A percentile compares a stretch with the other conserved stretches of the same genome.
These are phyloP conservation scores for Chlorella vulgaris DNA, from an alignment of 139 green algal species.

Conservation along the genomic window DNA sequence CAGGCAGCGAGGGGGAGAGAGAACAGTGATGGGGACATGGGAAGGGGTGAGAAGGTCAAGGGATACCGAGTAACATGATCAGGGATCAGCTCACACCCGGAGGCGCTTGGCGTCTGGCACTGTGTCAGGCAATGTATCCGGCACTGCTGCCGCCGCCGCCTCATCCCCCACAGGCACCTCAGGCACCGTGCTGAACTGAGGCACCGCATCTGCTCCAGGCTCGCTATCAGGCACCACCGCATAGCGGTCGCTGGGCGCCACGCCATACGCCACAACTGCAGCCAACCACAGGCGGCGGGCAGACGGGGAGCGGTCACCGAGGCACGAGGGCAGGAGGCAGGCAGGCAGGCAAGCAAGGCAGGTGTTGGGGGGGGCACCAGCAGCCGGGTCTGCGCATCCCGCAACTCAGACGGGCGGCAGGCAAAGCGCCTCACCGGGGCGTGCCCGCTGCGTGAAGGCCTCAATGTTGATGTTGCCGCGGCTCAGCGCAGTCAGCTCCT, in stretches of 20 bases:
- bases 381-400: too few species aligned
- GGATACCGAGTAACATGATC: too few species aligned
- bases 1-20: too few species aligned
- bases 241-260: conserved; percentile 36
- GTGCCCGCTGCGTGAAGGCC: conserved; percentile 27
- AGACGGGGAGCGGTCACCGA: not conserved
- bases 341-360: not conserved
- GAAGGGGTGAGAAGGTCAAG: too few species aligned
- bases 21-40: too few species aligned
- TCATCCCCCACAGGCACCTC: too few species aligned
- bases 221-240: conserved; percentile 6
- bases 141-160: too few species aligned
- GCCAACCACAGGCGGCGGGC: too few species aligned
- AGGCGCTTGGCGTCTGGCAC: conserved; percentile 35
- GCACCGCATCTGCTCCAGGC: not conserved
- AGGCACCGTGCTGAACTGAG: conserved; percentile 62
- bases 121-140: not conserved
- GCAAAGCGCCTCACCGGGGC: not conserved
- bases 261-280: conserved; percentile 1
- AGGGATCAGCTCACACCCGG: not conserved
- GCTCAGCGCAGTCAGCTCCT: conserved; percentile 57
- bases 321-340: not conserved
- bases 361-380: too few species aligned
- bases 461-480: conserved; percentile 37
- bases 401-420: not conserved